These are phyloP conservation scores for Albophoma yamanashiensis DNA, from an alignment of 2,329 filamentous ascomycete species.

Conservation along the genomic window DNA sequence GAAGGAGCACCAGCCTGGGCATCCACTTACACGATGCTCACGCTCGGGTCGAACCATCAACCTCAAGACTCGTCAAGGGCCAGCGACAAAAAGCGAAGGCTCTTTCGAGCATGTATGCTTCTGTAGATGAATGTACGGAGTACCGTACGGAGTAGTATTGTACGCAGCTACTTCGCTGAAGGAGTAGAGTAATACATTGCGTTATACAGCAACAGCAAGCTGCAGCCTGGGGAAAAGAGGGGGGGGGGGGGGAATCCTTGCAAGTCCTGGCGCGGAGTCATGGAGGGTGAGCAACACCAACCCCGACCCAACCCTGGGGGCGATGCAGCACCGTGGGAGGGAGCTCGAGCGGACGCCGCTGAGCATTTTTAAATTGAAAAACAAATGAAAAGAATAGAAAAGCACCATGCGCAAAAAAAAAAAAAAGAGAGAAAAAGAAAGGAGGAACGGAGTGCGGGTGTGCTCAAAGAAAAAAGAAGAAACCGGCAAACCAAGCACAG, in stretches of 20 bases:
- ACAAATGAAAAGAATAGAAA: too few relatives aligned
- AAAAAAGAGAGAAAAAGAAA: too few relatives aligned
- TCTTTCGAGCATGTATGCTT: too few relatives aligned
- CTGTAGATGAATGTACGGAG: too few relatives aligned
- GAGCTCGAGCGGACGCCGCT: background rate
- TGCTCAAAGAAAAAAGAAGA: background rate
- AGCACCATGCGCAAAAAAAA: background rate
- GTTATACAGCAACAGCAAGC: background rate
- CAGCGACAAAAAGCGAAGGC: background rate
- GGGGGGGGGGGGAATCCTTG: too few relatives aligned
- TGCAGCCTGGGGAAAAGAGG: too few relatives aligned
- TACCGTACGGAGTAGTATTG: too few relatives aligned
- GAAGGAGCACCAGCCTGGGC: fast-evolving
- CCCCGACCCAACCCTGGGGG: background rate
- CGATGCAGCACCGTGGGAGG: background rate
- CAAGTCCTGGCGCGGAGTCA: too few relatives aligned
- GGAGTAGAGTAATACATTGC: background rate
- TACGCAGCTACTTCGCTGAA: background rate
- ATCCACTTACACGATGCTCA: background rate
- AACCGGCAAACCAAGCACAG: too few relatives aligned
- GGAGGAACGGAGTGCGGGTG: too few relatives aligned
- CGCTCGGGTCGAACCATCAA: background rate
- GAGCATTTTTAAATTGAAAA: too few relatives aligned
- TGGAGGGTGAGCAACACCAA: background rate
- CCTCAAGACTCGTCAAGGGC: background rate